Base-by-base conservation (phyloP, 768 basidiomycete species). In the Tricholoma saponaceum region DNA sequence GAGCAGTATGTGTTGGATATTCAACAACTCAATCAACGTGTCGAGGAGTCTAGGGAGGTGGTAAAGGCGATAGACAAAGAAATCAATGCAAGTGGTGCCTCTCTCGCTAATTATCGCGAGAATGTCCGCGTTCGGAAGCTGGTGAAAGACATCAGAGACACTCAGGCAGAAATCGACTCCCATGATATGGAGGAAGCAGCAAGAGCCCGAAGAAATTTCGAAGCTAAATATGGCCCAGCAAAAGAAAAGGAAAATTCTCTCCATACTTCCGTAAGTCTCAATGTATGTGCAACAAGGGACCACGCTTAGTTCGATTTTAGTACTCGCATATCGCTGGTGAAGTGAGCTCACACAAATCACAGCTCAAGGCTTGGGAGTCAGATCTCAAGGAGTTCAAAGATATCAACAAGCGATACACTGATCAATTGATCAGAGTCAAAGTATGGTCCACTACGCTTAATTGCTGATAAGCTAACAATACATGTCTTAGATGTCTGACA, bases 391-490 rank as follows among this genome's bases (percentile, higher is more conserved):
- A 96, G 59, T 98, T 87, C 78, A 92, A 91, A 70, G 84, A 94
- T 60, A 83, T 94, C 64, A 84, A 89, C 66, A 89, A 87, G 71
- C 82, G 82, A 60, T 97, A 96, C 67, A 90, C 87, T 10, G 88
- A 92, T 54, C 95, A 98, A 67, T 80, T 98, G 51, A 84, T 98
- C 65, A 91, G 87, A 76, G 95, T 97, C 66, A 98, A 98, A 83
- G 95, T 93, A 39, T 25, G 23, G 10, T 74, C 4, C 50, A 7
- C 43, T 18, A 49, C 55, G 16, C 28, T 37, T 44, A 1, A 32
- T 23, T 8, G 43, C 26, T n/a, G 18, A 37, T 13, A n/a, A 16
- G 39, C 43, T 51, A 18, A 35, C 46, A 51, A 25, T 51, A 26
- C 13, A 18, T 47, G 25, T 16, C 37, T 23, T 62, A 98, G 95